phyloP scores from a whole-genome alignment of 2,329 filamentous ascomycete genomes.

The Hypoxylon sp. region DNA sequence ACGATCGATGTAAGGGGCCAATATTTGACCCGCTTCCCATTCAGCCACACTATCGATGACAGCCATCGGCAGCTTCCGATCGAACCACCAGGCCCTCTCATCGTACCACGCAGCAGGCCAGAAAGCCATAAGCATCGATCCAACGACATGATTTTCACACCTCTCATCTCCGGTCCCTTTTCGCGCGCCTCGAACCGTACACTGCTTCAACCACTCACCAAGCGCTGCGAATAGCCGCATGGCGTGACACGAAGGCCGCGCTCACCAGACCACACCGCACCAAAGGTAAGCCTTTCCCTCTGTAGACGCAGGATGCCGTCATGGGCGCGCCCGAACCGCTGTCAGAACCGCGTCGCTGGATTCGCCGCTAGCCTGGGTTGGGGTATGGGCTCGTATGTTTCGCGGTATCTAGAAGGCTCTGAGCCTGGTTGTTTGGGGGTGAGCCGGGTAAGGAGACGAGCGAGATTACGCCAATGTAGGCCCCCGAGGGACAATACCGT shows the following conservation, averaged over 20 bases:
- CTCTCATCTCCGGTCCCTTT: slow-evolving; percentile 44
- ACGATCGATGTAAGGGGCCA: neutral
- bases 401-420: slow-evolving; percentile 20
- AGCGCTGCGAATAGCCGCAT: slow-evolving; percentile 24
- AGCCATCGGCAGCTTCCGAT: slow-evolving; percentile 39
- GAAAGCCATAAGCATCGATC: slow-evolving; percentile 32
- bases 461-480: slow-evolving; percentile 8
- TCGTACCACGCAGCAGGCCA: slow-evolving; percentile 46
- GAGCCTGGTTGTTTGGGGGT: neutral
- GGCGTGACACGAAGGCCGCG: slow-evolving; percentile 34
- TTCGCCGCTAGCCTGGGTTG: slow-evolving; percentile 34
- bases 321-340: slow-evolving; percentile 28
- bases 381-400: slow-evolving; percentile 34
- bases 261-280: slow-evolving; percentile 28
- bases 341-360: slow-evolving; percentile 28
- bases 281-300: slow-evolving; percentile 21
- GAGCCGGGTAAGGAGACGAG: slow-evolving; percentile 18
- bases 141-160: slow-evolving; percentile 17
- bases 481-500: neutral
- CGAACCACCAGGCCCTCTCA: slow-evolving; percentile 38
- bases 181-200: slow-evolving; percentile 22
- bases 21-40: slow-evolving; percentile 29
- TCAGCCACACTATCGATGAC: slow-evolving; percentile 2
- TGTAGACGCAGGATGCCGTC: slow-evolving; percentile 24
- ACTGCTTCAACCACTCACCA: slow-evolving; percentile 3